These are phyloP conservation scores for Neurospora discreta DNA, from an alignment of 495 filamentous ascomycete species.

Conservation along the genomic window DNA sequence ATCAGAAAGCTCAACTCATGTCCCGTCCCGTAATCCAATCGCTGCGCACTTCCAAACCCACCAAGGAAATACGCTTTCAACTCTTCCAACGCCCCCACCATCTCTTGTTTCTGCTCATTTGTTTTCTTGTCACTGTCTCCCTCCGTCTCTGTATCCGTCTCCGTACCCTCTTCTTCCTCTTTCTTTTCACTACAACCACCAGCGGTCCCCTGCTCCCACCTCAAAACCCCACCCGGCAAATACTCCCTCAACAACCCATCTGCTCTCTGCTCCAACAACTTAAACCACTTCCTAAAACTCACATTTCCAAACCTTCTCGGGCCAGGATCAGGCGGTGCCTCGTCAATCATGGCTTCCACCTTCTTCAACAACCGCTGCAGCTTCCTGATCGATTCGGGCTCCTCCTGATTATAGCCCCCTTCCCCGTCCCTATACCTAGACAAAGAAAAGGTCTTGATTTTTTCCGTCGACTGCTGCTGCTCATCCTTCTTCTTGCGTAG, in stretches of 20 bases:
- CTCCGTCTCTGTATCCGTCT: neutral
- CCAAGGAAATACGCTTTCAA: slow-evolving; percentile 72
- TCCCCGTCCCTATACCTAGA: slow-evolving; percentile 14
- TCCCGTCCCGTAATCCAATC: slow-evolving; percentile 91
- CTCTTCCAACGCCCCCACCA: slow-evolving; percentile 36
- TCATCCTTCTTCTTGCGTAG: neutral
- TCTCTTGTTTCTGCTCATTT: neutral
- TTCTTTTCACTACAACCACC: neutral
- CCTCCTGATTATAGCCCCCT: slow-evolving; percentile 16
- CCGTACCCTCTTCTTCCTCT: neutral
- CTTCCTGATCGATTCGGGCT: slow-evolving; percentile 42
- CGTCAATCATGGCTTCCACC: slow-evolving; percentile 56
- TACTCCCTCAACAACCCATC: slow-evolving; percentile 48
- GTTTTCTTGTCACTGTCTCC: neutral
- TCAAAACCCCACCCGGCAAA: slow-evolving; percentile 43
- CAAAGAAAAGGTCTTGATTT: slow-evolving; percentile 39
- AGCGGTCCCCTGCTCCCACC: slow-evolving; percentile 14
- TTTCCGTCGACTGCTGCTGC: slow-evolving; percentile 3
- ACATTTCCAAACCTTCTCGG: slow-evolving; percentile 86
- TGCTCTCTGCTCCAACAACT: slow-evolving; percentile 49
- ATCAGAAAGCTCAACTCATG: slow-evolving; percentile 93
- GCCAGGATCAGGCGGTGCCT: slow-evolving; percentile 73
- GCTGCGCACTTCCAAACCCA: slow-evolving; percentile 76
- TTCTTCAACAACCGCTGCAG: slow-evolving; percentile 51
- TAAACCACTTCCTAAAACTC: slow-evolving; percentile 75